phyloP scores from a whole-genome alignment of 2,329 filamentous ascomycete genomes.

The Leptographium lundbergii region DNA sequence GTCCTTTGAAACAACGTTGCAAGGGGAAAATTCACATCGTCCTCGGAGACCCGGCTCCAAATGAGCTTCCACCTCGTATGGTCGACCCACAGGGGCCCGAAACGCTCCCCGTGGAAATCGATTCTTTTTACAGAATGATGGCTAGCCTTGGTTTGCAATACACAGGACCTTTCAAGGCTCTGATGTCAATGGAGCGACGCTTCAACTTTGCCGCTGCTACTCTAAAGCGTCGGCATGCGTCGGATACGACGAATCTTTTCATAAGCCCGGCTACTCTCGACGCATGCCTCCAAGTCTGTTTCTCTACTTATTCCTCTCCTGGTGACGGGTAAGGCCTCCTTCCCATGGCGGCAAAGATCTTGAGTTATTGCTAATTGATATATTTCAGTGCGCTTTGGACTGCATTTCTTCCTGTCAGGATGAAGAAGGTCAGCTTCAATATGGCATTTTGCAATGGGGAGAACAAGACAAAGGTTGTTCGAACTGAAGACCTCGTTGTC shows the following conservation, averaged over 20 bases:
- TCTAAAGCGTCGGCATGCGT: constrained; percentile 18
- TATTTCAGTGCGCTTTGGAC: constrained; percentile 25
- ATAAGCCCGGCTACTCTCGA: constrained; percentile 29
- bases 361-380: constrained; percentile 10
- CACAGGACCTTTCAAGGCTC: constrained; percentile 24
- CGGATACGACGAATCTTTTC: constrained; percentile 23
- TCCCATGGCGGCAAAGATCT: too few species aligned
- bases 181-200: constrained; percentile 22
- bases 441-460: constrained; percentile 14
- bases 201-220: constrained; percentile 22
- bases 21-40: constrained; percentile 19
- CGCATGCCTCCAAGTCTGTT: constrained; percentile 28
- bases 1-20: constrained; percentile 24
- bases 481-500: constrained; percentile 14
- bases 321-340: constrained; percentile 17
- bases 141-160: constrained; percentile 23
- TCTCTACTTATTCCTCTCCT: constrained; percentile 26
- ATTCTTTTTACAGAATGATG: constrained; percentile 30
- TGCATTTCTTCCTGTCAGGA: constrained; percentile 25
- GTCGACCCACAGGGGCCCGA: constrained; percentile 16
- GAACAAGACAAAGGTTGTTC: not conserved
- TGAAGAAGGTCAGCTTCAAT: constrained; percentile 25
- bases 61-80: constrained; percentile 16
- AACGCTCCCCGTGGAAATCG: constrained; percentile 18
- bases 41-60: constrained; percentile 16